These are phyloP conservation scores for Aspergillus neotritici DNA, from an alignment of 2,329 filamentous ascomycete species.

Conservation along the genomic window DNA sequence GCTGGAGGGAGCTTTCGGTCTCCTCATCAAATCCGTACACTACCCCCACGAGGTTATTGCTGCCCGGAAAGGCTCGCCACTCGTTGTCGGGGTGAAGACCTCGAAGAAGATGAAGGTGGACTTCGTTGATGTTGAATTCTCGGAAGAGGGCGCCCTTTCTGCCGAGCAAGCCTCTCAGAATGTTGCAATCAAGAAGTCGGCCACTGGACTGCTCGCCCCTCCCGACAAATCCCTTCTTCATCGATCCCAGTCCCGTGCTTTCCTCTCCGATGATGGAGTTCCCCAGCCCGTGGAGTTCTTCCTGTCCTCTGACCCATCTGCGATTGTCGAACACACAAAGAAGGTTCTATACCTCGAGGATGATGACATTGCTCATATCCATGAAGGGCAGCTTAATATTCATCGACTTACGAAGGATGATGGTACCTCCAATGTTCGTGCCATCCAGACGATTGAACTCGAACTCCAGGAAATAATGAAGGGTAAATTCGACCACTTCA, in stretches of 20 bases:
- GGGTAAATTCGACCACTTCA: constrained; percentile 99
- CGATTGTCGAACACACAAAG: constrained; percentile 99
- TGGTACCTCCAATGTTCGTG: constrained; percentile 91
- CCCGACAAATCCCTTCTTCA: constrained; percentile 97
- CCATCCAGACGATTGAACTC: constrained; percentile 96
- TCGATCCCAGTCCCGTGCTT: constrained; percentile 95
- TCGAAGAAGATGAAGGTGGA: constrained; percentile 99
- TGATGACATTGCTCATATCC: constrained; percentile 98
- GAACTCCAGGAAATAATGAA: constrained; percentile 99
- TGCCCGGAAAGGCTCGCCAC: constrained; percentile 93
- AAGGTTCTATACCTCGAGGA: constrained; percentile 99
- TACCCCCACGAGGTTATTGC: constrained; percentile 97
- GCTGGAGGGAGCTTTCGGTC: constrained; percentile 93
- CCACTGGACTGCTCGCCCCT: constrained; percentile 69
- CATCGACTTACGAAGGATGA: constrained; percentile 97
- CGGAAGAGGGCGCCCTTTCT: constrained; percentile 78
- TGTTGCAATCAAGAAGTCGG: constrained; percentile 87
- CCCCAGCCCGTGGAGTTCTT: constrained; percentile 99
- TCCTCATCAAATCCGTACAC: constrained; percentile 96
- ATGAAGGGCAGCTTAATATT: constrained; percentile 98
- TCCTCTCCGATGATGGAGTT: constrained; percentile 96
- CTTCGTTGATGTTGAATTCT: constrained; percentile 98
- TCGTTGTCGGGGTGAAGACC: constrained; percentile 95
- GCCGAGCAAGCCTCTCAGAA: constrained; percentile 96
- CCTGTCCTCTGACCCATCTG: constrained; percentile 95